Base-by-base conservation (phyloP, 2,329 filamentous ascomycete genomes). In the Aulographum hederae region DNA sequence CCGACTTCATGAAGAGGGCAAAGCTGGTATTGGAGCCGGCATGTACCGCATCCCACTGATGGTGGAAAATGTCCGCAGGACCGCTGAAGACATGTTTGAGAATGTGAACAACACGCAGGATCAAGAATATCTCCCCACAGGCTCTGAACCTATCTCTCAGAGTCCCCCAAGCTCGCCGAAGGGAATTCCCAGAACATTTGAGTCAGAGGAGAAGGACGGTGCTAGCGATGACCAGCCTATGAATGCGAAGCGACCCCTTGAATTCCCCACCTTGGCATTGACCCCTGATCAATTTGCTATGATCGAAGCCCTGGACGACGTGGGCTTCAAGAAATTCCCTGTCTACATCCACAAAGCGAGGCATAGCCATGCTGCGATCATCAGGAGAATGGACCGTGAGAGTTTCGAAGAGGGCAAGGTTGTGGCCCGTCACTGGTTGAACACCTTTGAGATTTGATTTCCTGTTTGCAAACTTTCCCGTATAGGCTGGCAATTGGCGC, bases 281-380 rank as follows among this genome's bases (percentile, higher is more conserved):
- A 74, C 79, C 0, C 63, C 73, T 4, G 69, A 73, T 30, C 86
- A 95, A 53, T 92, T 93, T 48, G 64, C 68, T 30, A 93, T 93
- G 69, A 78, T 93, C 38, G 65, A 77, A 18, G 69, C 72, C 6
- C 59, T 95, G 30, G 73, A 95, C 39, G 50, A 57, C 4, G 56
- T 73, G 1, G 67, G 67, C 3, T 66, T 69, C 46, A 60, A 54
- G 27, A 73, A 70, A 42, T 69, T 64, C 40, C 64, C 65, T 0
- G 67, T 85, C 3, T 74, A 77, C 54, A 85, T 89, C 25, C 76
- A 78, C 39, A 78, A 84, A 4, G 65, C 72, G 33, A 57, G 63
- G n/a, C 81, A 93, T 48, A 80, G 70, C 37, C 86, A 95, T 52
- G 86, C 85, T 0, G 85, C 85, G 3, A 92, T 95, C 30, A 80